phyloP scores from a whole-genome alignment of 192 early-diverging fungal species.

The Entophlyctis luteolus region DNA sequence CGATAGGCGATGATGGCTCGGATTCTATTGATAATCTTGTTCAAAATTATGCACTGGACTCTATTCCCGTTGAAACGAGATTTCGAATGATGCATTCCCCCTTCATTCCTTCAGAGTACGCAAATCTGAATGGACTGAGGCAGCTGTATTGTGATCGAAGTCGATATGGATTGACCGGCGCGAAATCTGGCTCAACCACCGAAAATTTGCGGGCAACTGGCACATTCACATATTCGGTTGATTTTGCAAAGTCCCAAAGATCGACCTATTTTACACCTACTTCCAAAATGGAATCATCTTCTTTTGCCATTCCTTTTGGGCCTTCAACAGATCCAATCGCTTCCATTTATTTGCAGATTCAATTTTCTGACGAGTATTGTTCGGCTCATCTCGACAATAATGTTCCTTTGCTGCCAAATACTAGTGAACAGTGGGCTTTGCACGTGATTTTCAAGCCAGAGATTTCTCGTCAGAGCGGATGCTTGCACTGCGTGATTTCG shows the following conservation, averaged over 20 bases:
- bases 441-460: background rate
- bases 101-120: constrained; percentile 38
- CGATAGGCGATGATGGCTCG: too few species aligned
- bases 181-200: background rate
- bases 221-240: background rate
- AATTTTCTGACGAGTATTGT: background rate
- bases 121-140: constrained; percentile 14
- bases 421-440: background rate
- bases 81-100: constrained; percentile 38
- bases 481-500: background rate
- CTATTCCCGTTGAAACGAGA: background rate
- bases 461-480: background rate
- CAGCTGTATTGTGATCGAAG: constrained; percentile 20
- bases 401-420: background rate
- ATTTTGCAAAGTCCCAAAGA: background rate
- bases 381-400: background rate
- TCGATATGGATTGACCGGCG: background rate
- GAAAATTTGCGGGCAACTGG: background rate
- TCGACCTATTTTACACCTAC: constrained; percentile 3
- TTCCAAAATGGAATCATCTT: background rate
- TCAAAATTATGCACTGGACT: background rate
- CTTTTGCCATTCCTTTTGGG: constrained; percentile 27
- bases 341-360: constrained; percentile 17
- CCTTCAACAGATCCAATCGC: constrained; percentile 27
- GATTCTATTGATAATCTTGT: too few species aligned